Percentiles rank a stretch among this genome's conserved stretches.
Conservation (phyloP, 768 basidiomycete species). For the Trametes punicea region DNA sequence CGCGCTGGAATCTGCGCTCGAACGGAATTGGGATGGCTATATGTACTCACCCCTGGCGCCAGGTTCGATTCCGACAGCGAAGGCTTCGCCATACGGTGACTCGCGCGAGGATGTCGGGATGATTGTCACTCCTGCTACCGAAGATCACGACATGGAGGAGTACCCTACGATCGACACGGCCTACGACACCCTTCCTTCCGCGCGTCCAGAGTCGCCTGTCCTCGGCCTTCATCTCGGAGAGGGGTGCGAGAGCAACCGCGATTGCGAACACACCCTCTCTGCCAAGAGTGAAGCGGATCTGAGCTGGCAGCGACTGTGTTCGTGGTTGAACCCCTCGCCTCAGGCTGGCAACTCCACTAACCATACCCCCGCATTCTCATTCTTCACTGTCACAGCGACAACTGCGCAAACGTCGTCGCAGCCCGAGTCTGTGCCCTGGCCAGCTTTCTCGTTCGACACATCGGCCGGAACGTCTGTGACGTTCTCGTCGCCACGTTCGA, state of each 20-base stretch:
- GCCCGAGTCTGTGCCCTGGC: conserved; percentile 20
- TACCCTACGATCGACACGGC: conserved; percentile 22
- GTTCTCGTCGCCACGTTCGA: conserved; percentile 15
- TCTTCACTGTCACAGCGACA: conserved; percentile 17
- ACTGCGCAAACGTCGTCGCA: conserved; percentile 19
- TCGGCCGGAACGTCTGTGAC: conserved; percentile 9
- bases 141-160: conserved; percentile 24
- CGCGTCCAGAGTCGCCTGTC: conserved; percentile 27
- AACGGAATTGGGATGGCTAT: conserved; percentile 36
- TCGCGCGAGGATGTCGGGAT: conserved; percentile 20
- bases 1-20: conserved; percentile 66
- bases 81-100: conserved; percentile 18
- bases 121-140: conserved; percentile 22
- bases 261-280: background rate
- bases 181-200: conserved; percentile 18
- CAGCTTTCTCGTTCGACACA: conserved; percentile 13
- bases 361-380: conserved; percentile 16
- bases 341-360: conserved; percentile 8
- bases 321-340: conserved; percentile 16
- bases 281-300: background rate
- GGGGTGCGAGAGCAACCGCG: background rate
- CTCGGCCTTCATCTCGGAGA: conserved; percentile 24
- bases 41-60: conserved; percentile 23
- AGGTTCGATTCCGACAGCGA: conserved; percentile 23
- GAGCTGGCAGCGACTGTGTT: conserved; percentile 18